phyloP scores from a whole-genome alignment of 2,329 filamentous ascomycete genomes.

The Fusarium chlamydosporum region DNA sequence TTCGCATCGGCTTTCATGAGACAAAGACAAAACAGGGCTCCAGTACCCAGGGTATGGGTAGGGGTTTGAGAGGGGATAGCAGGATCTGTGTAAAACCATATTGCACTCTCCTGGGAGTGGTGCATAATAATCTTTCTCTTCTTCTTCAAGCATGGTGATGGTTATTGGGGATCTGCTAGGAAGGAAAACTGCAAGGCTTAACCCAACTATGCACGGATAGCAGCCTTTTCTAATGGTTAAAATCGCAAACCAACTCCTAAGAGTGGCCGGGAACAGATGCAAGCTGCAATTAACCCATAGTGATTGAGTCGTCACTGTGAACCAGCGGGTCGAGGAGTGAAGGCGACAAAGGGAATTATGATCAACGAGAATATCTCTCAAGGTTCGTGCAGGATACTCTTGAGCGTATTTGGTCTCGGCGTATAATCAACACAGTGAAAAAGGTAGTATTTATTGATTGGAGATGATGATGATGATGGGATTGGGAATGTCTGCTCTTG shows the following conservation, averaged over 20 bases:
- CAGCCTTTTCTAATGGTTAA: not conserved
- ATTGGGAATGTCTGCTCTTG: constrained; percentile 38
- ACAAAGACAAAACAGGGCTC: constrained; percentile 13
- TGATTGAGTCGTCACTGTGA: constrained; percentile 18
- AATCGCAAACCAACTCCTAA: not conserved
- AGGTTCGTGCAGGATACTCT: no score
- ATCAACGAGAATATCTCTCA: not conserved
- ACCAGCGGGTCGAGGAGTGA: not conserved
- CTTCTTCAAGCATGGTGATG: no score
- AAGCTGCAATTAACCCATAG: not conserved
- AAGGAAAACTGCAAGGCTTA: not conserved
- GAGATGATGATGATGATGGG: not conserved
- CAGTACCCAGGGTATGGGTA: constrained; percentile 19
- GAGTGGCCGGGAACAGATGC: not conserved
- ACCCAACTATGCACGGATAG: no score
- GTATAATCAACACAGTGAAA: not conserved
- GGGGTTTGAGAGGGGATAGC: constrained; percentile 14
- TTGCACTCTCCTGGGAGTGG: constrained; percentile 9
- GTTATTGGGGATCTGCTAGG: not conserved
- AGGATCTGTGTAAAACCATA: not conserved
- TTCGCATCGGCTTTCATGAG: not conserved
- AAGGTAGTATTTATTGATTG: no score
- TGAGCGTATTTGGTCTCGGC: no score
- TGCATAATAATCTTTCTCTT: not conserved
- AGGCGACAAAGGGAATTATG: not conserved